Evolutionary conservation across 139 green algal species (phyloP).

Genomic region (Micractinium sp.): DNA sequence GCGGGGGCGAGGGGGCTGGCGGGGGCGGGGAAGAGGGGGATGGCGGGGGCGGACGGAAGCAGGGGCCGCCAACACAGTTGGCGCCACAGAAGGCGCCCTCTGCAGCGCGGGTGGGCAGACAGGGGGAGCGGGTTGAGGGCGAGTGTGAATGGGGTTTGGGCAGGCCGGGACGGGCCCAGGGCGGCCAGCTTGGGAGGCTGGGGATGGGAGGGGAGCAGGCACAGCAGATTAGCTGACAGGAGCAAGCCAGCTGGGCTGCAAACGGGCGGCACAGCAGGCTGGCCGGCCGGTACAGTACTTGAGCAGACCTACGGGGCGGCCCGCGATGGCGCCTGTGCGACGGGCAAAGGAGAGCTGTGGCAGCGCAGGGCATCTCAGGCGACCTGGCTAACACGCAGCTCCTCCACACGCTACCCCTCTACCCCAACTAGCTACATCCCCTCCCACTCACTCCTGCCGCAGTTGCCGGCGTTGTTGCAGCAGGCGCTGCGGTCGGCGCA

Average conservation of each 20-base stretch:
- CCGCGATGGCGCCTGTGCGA: too few species aligned
- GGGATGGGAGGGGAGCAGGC: too few species aligned
- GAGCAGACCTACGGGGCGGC: too few species aligned
- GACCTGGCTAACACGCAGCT: too few species aligned
- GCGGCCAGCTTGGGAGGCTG: not conserved
- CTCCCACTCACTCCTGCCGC: not conserved
- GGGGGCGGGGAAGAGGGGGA: not conserved
- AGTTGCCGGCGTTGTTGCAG: slow-evolving; percentile 7
- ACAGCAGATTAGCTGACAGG: not conserved
- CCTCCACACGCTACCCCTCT: too few species aligned
- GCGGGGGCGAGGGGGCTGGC: not conserved
- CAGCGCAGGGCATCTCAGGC: too few species aligned
- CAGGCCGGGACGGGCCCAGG: not conserved
- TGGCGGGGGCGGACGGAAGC: not conserved
- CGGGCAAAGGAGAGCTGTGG: too few species aligned
- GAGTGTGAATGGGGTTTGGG: not conserved
- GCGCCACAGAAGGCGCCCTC: not conserved
- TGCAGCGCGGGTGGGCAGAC: not conserved
- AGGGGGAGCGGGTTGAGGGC: not conserved
- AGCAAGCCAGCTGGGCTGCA: not conserved
- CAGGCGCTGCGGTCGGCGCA: not conserved
- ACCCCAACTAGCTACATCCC: not conserved
- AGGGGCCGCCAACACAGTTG: not conserved
- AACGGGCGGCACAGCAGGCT: too few species aligned
- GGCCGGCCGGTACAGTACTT: too few species aligned